Conservation (phyloP, 805 yeast genomes). For the Candida peoriensis region DNA sequence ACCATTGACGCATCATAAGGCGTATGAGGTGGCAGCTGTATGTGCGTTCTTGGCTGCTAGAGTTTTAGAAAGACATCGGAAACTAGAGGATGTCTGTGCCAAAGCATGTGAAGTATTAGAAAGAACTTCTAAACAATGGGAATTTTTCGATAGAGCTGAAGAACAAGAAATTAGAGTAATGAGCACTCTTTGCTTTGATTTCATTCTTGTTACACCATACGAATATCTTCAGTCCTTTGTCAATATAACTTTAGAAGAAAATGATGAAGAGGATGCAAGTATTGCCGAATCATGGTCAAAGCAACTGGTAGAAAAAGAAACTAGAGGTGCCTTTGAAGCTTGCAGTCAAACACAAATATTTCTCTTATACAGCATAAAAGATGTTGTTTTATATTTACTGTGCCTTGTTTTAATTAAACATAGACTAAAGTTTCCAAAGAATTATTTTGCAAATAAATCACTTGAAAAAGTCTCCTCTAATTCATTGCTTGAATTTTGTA, state of each 20-base stretch:
- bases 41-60: constrained; percentile 18
- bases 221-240: too few relatives aligned
- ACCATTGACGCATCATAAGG: constrained; percentile 7
- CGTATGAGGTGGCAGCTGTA: constrained; percentile 1
- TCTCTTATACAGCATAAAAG: constrained; percentile 10
- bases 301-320: neutral
- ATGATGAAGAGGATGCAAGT: neutral
- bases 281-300: neutral
- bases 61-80: constrained; percentile 14
- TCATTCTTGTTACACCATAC: constrained; percentile 16
- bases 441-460: constrained; percentile 8
- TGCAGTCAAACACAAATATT: constrained; percentile 12
- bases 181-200: constrained; percentile 23
- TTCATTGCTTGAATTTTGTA: constrained; percentile 3
- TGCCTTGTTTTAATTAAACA: constrained; percentile 4
- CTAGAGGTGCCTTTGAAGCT: constrained; percentile 2
- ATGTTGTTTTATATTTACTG: constrained; percentile 7
- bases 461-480: neutral
- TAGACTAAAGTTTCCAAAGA: constrained; percentile 8
- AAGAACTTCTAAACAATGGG: constrained; percentile 8
- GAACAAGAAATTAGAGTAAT: constrained; percentile 15
- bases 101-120: constrained; percentile 1
- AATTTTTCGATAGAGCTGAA: constrained; percentile 12
- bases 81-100: constrained; percentile 7
- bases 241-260: constrained; percentile 1